Evolutionary conservation across 495 filamentous ascomycete species (phyloP).

Genomic region (Penicillium silybi): DNA sequence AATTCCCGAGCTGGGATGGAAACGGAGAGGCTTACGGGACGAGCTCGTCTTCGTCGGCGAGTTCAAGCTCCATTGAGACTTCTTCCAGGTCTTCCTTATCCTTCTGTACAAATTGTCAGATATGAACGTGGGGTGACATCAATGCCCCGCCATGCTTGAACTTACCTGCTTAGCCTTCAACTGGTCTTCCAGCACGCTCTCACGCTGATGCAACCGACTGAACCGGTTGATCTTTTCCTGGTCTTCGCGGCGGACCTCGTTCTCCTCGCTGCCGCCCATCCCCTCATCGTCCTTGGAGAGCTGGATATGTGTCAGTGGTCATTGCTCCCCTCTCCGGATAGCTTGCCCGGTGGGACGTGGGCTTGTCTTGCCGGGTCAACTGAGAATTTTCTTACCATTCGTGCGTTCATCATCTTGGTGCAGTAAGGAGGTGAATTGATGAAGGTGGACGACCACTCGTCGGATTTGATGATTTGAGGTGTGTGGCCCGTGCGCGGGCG

Average conservation of each 20-base stretch:
- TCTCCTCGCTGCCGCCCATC: slow-evolving; percentile 63
- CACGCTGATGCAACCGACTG: slow-evolving; percentile 86
- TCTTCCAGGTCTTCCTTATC: slow-evolving; percentile 98
- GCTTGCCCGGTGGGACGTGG: background rate
- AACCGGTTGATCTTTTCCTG: slow-evolving; percentile 99
- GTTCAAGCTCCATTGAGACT: slow-evolving; percentile 82
- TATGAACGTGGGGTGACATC: background rate
- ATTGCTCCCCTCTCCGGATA: background rate
- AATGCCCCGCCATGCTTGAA: background rate
- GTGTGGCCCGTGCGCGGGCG: slow-evolving; percentile 22
- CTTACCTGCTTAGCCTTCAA: slow-evolving; percentile 77
- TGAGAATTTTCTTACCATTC: slow-evolving; percentile 32
- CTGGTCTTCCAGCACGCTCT: slow-evolving; percentile 72
- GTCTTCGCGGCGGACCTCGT: slow-evolving; percentile 90
- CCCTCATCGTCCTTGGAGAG: slow-evolving; percentile 89
- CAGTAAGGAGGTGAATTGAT: background rate
- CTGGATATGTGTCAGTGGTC: slow-evolving; percentile 38
- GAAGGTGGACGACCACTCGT: background rate
- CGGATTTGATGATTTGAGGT: slow-evolving; percentile 8
- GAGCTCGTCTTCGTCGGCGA: slow-evolving; percentile 91
- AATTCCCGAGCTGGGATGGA: background rate
- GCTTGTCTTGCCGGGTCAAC: background rate
- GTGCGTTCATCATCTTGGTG: slow-evolving; percentile 40
- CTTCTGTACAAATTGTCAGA: slow-evolving; percentile 56
- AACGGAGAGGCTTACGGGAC: slow-evolving; percentile 62